A percentile compares a stretch with the other conserved stretches of the same genome.
These are phyloP conservation scores for Maudiozyma serrabonitensis DNA, from an alignment of 805 yeast species.

Conservation along the genomic window DNA sequence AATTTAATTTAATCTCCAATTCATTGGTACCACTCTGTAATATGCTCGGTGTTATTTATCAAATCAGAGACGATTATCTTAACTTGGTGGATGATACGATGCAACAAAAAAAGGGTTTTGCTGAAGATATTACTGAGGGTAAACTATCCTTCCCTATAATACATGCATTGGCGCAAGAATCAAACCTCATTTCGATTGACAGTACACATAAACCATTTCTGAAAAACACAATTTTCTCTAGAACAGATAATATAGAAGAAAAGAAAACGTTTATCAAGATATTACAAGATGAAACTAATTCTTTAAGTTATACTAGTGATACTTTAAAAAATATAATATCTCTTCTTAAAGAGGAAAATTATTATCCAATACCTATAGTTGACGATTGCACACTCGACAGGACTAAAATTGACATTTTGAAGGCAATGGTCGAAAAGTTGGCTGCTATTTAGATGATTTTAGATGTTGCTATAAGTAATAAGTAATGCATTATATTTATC, in stretches of 20 bases:
- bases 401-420: neutral
- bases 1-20: slow-evolving; percentile 1
- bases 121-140: slow-evolving; percentile 86
- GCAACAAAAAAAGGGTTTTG: slow-evolving; percentile 61
- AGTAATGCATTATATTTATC: neutral
- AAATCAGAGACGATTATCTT: slow-evolving; percentile 74
- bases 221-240: slow-evolving; percentile 41
- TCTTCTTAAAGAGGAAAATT: slow-evolving; percentile 13
- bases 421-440: neutral
- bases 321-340: slow-evolving; percentile 14
- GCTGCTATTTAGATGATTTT: neutral
- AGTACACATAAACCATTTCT: slow-evolving; percentile 28
- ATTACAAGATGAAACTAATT: slow-evolving; percentile 31
- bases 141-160: slow-evolving; percentile 81
- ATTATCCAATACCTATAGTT: slow-evolving; percentile 10
- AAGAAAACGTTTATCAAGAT: slow-evolving; percentile 44
- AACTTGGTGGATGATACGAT: slow-evolving; percentile 43
- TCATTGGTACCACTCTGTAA: slow-evolving; percentile 55
- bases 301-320: slow-evolving; percentile 18
- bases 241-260: slow-evolving; percentile 39
- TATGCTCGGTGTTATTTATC: slow-evolving; percentile 73
- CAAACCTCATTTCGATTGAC: slow-evolving; percentile 7
- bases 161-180: slow-evolving; percentile 40
- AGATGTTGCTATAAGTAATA: neutral
- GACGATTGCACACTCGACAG: neutral